These are phyloP conservation scores for Monilinia fructigena DNA, from an alignment of 2,329 filamentous ascomycete genomes.

Conservation along the genomic window DNA sequence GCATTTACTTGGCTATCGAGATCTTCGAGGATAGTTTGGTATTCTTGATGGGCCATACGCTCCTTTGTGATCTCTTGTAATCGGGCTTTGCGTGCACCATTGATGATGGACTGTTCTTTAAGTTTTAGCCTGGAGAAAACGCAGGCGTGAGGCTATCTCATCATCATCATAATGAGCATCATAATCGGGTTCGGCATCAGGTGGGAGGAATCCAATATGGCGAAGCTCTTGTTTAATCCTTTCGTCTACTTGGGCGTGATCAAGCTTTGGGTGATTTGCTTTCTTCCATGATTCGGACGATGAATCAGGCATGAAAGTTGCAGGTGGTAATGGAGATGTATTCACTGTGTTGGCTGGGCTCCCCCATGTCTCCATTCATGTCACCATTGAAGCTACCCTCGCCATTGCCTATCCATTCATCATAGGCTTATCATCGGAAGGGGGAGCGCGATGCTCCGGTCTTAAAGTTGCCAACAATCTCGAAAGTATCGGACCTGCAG, in stretches of 20 bases:
- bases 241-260: conserved; percentile 85
- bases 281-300: conserved; percentile 76
- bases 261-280: conserved; percentile 69
- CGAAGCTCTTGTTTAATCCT: conserved; percentile 87
- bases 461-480: conserved; percentile 79
- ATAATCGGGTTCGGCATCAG: conserved; percentile 70
- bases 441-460: conserved; percentile 63
- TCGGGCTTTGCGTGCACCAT: conserved; percentile 85
- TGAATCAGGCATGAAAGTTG: conserved; percentile 77
- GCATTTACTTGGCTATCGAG: conserved; percentile 92
- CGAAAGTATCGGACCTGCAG: conserved; percentile 79
- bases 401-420: conserved; percentile 52
- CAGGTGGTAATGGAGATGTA: conserved; percentile 54
- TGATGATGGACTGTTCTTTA: conserved; percentile 78
- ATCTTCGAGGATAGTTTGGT: conserved; percentile 94
- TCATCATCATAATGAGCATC: conserved; percentile 92
- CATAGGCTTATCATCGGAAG: conserved; percentile 56
- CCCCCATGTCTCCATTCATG: conserved; percentile 40
- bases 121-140: conserved; percentile 78
- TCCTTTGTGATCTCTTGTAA: conserved; percentile 86
- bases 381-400: conserved; percentile 49
- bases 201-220: conserved; percentile 81
- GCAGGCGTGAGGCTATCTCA: conserved; percentile 85
- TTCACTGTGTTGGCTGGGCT: conserved; percentile 36
- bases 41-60: conserved; percentile 94